Evolutionary conservation across 495 filamentous ascomycete species (phyloP).

Genomic region (Xylaria venustula): DNA sequence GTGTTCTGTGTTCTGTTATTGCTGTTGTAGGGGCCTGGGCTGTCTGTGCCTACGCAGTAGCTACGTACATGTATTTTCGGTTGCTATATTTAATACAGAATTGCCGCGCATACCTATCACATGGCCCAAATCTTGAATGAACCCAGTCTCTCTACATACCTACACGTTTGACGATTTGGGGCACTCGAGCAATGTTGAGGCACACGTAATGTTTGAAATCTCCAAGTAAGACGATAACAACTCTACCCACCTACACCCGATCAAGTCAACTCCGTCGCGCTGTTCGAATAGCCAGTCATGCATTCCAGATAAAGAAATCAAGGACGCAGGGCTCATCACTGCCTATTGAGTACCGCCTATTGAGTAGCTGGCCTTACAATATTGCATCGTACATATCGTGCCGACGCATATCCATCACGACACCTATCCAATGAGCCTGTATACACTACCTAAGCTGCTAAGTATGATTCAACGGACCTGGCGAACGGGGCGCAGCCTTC

Average conservation of each 20-base stretch:
- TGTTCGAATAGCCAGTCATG: neutral
- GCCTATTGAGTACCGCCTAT: neutral
- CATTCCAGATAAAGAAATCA: neutral
- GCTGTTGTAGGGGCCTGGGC: too few species aligned
- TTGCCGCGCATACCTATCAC: conserved; percentile 3
- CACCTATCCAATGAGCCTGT: too few species aligned
- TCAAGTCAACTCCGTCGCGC: neutral
- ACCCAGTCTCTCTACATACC: too few species aligned
- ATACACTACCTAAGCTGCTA: too few species aligned
- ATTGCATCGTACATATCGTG: conserved; percentile 1
- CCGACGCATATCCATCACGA: neutral
- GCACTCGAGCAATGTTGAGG: too few species aligned
- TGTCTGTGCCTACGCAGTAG: too few species aligned
- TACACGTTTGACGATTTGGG: too few species aligned
- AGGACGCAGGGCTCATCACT: neutral
- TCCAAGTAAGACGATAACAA: too few species aligned
- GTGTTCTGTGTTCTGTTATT: too few species aligned
- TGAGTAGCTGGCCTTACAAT: neutral
- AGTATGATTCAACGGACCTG: neutral
- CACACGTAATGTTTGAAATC: too few species aligned
- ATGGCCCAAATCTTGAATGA: too few species aligned
- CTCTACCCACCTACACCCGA: neutral
- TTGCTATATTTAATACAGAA: neutral
- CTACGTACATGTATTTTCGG: too few species aligned
- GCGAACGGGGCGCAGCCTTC: neutral